Conservation (phyloP, 306 rosid species). For the Castanea mollissima region DNA sequence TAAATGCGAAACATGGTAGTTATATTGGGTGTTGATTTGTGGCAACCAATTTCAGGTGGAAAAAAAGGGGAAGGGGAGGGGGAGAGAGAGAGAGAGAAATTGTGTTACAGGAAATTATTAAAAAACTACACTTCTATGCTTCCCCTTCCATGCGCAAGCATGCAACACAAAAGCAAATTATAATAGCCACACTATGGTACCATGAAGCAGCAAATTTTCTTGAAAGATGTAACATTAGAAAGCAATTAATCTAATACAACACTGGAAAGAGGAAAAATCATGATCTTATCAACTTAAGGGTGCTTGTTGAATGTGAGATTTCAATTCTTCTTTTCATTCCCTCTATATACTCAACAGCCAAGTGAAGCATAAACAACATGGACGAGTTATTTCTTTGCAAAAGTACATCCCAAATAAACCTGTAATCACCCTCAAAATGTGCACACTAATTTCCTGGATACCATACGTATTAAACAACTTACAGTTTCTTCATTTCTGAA, state of each 20-base stretch:
- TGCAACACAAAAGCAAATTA: background rate
- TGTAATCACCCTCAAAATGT: constrained; percentile 9
- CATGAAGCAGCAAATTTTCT: background rate
- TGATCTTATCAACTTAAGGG: background rate
- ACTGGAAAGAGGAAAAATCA: background rate
- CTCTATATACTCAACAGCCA: background rate
- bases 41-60: no score
- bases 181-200: background rate
- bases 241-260: no score
- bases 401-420: background rate
- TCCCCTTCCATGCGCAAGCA: background rate
- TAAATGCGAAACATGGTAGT: background rate
- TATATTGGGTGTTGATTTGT: no score
- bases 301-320: background rate
- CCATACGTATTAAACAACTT: constrained; percentile 35
- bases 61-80: no score
- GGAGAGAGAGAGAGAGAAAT: no score
- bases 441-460: background rate
- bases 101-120: no score
- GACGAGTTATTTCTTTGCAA: background rate
- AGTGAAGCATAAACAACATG: background rate
- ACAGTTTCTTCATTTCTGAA: constrained; percentile 48
- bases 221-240: no score
- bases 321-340: background rate
- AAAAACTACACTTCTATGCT: background rate